Base-by-base conservation (phyloP, 1,139 yeast species). In the Ogataea hybrid region DNA sequence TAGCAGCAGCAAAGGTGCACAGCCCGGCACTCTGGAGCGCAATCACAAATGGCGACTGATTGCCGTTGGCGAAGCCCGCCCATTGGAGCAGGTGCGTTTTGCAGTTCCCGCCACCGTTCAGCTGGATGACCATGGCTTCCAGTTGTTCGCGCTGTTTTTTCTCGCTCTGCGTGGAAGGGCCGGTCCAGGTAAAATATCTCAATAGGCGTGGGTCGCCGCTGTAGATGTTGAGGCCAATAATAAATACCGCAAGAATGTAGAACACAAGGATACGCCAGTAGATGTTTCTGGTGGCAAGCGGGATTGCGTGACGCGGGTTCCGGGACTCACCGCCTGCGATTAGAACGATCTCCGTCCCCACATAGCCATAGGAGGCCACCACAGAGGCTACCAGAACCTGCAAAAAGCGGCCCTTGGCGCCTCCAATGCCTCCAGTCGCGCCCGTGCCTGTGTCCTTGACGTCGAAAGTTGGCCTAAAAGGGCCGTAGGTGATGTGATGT, bases 251-350 rank as follows among this genome's bases (percentile, higher is more conserved):
- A 25, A 86, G 62, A 41, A 85, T 63, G 59, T 87, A 86, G 48
- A 88, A 78, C 2, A 85, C 58, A 11, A 82, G 60, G 32, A 87
- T 76, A 57, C 95, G 72, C 73, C 84, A 80, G 54, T 83, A 84
- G 2, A 86, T 87, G 52, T 84, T 70, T 52, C 71, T 78, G 1
- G 95, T 83, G 0, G 95, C 95, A 11, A 81, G 75, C 2, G 95
- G 95, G 20, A 87, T 68, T 0, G 94, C 80, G 49, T 76, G 78
- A 48, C 95, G 71, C 1, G 96, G 95, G 53, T 85, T 84, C 48
- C 83, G 71, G 9, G 92, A 86, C 61, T 88, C 96, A 58, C 92
- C 86, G 2, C 95, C 92, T 1, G 95, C 90, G 46, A 87, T 79
- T 51, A 85, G 82, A 20, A 87, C 94, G 48, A 84, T 79, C 54